Evolutionary conservation across 345 rosid genomes (phyloP).

Genomic region (Gossypioides kirkii): DNA sequence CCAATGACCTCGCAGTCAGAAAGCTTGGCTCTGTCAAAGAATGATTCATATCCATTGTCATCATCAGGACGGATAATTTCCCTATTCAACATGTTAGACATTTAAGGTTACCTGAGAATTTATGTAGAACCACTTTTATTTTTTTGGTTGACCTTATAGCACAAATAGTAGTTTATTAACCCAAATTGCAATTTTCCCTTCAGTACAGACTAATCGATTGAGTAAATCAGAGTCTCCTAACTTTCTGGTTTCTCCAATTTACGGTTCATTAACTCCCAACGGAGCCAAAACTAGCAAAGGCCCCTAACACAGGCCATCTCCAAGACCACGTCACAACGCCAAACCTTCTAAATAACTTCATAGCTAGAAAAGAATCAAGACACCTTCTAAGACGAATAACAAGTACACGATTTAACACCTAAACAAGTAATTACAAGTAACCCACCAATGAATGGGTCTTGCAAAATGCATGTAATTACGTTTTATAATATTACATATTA

Average conservation of each 20-base stretch:
- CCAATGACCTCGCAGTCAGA: slow-evolving; percentile 26
- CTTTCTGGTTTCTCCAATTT: not conserved
- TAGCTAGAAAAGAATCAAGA: too few relatives aligned
- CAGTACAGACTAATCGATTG: not conserved
- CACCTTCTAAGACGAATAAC: too few relatives aligned
- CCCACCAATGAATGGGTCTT: too few relatives aligned
- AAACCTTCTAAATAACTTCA: too few relatives aligned
- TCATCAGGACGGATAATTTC: slow-evolving; percentile 43
- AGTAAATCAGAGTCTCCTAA: not conserved
- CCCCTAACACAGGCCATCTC: too few relatives aligned
- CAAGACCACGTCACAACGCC: too few relatives aligned
- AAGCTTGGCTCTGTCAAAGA: slow-evolving; percentile 33
- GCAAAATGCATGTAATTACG: not conserved
- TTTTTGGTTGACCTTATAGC: not conserved
- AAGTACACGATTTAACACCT: too few relatives aligned
- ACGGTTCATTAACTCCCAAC: too few relatives aligned
- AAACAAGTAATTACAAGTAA: not conserved
- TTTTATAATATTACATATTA: not conserved
- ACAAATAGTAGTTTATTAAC: not conserved
- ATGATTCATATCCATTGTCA: slow-evolving; percentile 41
- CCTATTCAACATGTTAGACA: slow-evolving; percentile 32
- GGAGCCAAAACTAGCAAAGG: too few relatives aligned
- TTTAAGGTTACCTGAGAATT: slow-evolving; percentile 26
- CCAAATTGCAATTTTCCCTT: not conserved
- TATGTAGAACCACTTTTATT: not conserved